Evolutionary conservation across 768 basidiomycete genomes (phyloP), one percentile per base, ranked within the genome.

Genomic region (Amanita inopinata): DNA sequence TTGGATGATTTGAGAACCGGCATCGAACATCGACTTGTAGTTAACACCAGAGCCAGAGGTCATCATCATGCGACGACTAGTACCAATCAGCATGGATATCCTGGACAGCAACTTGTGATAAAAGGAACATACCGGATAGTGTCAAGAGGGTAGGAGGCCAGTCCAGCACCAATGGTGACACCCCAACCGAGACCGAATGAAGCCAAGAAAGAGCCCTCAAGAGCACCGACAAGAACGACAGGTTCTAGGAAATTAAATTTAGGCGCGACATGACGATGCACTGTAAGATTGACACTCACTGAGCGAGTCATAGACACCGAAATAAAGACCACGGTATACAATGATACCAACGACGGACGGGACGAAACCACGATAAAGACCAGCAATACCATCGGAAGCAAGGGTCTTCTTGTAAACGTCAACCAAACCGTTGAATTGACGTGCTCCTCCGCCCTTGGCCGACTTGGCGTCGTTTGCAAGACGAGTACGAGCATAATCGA

Each of bases 61-160:
- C 94, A 98, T 98, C 96, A 99, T 99, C 96, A 99, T 99, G 56
- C 96, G 91, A 83, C 96, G 93, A 83, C 94, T 93, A 55, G 51
- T 60, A 9, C 54, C 56, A 15, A 56, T 49, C 48, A 51, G 37
- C 19, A 45, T 12, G 42, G 33, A 33, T 7, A 10, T 5, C 24
- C 33, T 56, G 48, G 40, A 3, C 8, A 45, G 40, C 43, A 30
- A n/a, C n/a, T n/a, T n/a, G n/a, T 45, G 24, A n/a, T 17, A 18
- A 31, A 32, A 20, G 14, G 20, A 38, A 65, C 73, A 35, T 54
- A 83, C 81, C 84, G 87, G 55, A 91, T 90, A 45, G 89, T 91
- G 60, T 91, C 89, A 43, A 90, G 77, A 65, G 88, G 89, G 60
- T 91, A 91, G 11, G 96, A 97, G 62, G 93, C 93, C 69, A 98